phyloP scores from a whole-genome alignment of 1,284 basidiomycete genomes.

The Ustilago vetiveriae region DNA sequence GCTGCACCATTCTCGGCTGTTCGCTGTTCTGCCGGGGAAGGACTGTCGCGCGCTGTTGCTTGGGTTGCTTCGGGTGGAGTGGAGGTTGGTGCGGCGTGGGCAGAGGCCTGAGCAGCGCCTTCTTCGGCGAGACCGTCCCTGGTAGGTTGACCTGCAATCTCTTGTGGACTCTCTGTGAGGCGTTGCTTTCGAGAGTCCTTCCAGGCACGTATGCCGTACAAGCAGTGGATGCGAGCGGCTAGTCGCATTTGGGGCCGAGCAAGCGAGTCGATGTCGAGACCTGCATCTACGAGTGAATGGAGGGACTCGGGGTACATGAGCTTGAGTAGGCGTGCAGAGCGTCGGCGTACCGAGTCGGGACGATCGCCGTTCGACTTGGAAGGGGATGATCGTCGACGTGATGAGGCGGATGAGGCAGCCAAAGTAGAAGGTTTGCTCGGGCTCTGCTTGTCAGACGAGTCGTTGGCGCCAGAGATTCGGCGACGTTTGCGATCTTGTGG shows the following conservation, averaged over 20 bases:
- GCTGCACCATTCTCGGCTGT: neutral
- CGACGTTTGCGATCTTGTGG: slow-evolving; percentile 26
- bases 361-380: slow-evolving; percentile 12
- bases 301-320: slow-evolving; percentile 32
- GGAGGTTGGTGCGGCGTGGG: too few species aligned
- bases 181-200: slow-evolving; percentile 39
- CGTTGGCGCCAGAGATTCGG: slow-evolving; percentile 13
- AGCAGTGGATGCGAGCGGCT: slow-evolving; percentile 41
- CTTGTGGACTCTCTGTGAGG: slow-evolving; percentile 38
- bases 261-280: slow-evolving; percentile 31
- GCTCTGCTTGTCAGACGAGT: neutral
- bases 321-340: slow-evolving; percentile 38
- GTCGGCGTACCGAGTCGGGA: slow-evolving; percentile 29
- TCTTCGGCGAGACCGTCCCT: slow-evolving; percentile 16
- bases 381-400: slow-evolving; percentile 9
- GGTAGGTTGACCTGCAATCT: slow-evolving; percentile 28
- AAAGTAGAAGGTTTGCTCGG: neutral
- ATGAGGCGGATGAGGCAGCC: slow-evolving; percentile 1
- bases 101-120: slow-evolving; percentile 13
- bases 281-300: slow-evolving; percentile 30
- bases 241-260: slow-evolving; percentile 24
- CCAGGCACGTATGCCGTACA: slow-evolving; percentile 45
- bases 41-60: too few species aligned
- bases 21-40: too few species aligned
- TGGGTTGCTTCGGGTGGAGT: too few species aligned